phyloP scores from a whole-genome alignment of 2,329 filamentous ascomycete species.

The Endothia cerciana region DNA sequence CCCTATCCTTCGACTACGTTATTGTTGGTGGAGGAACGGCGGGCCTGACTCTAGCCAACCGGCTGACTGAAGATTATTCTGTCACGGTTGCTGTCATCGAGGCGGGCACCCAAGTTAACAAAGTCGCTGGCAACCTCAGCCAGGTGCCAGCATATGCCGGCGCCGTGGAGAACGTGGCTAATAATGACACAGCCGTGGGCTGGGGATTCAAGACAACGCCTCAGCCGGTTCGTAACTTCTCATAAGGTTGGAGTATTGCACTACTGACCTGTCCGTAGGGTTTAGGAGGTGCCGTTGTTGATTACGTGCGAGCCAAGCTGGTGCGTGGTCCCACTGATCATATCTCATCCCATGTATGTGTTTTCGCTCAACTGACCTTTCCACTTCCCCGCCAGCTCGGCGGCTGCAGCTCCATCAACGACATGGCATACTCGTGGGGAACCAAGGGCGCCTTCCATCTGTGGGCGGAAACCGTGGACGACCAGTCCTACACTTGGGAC shows the following conservation, averaged over 20 bases:
- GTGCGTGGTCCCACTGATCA: too few species aligned
- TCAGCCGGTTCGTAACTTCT: conserved; percentile 11
- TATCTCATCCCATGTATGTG: not conserved
- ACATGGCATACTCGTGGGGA: conserved; percentile 15
- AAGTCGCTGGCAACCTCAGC: conserved; percentile 11
- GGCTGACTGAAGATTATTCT: conserved; percentile 14
- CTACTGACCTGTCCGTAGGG: not conserved
- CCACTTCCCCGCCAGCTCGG: not conserved
- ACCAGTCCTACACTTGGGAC: conserved; percentile 18
- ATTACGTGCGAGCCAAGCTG: conserved; percentile 17
- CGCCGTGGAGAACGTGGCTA: not conserved
- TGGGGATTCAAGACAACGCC: conserved; percentile 16
- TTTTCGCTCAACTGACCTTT: too few species aligned
- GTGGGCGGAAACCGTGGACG: conserved; percentile 23
- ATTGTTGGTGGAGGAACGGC: conserved; percentile 24
- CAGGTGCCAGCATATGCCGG: conserved; percentile 20
- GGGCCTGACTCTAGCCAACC: conserved; percentile 18
- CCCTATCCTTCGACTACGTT: conserved; percentile 25
- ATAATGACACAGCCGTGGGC: not conserved
- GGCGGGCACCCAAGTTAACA: conserved; percentile 11
- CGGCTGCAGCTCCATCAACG: conserved; percentile 15
- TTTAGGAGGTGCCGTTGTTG: not conserved
- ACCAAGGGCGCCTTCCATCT: conserved; percentile 13
- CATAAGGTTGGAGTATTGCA: too few species aligned
- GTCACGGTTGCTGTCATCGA: conserved; percentile 21